Conservation (phyloP, 805 yeast genomes). For the Candida corydali region DNA sequence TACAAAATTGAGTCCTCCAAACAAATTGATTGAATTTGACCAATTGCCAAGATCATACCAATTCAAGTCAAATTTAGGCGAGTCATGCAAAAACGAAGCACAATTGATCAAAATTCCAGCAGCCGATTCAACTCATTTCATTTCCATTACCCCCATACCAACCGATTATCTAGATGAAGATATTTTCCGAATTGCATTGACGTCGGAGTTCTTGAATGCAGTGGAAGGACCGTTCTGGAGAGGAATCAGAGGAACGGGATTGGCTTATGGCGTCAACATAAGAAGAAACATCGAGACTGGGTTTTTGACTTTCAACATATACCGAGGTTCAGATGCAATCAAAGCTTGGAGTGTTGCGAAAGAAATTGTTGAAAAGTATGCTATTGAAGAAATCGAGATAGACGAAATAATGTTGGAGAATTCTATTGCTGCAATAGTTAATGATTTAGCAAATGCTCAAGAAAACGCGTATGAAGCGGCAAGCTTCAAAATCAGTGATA, state of each 20-base stretch:
- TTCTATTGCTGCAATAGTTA: conserved; percentile 73
- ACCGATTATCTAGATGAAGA: conserved; percentile 46
- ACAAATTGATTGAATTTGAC: conserved; percentile 10
- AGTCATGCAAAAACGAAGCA: conserved; percentile 49
- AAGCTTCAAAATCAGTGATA: conserved; percentile 58
- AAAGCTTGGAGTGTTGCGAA: conserved; percentile 62
- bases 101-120: conserved; percentile 72
- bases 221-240: conserved; percentile 98
- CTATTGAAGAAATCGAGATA: conserved; percentile 48
- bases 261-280: conserved; percentile 84
- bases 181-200: conserved; percentile 64
- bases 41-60: conserved; percentile 49
- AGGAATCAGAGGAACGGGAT: conserved; percentile 90
- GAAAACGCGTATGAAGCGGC: conserved; percentile 67
- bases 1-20: conserved; percentile 10
- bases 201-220: conserved; percentile 72
- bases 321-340: conserved; percentile 79
- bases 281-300: conserved; percentile 61
- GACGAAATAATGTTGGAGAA: conserved; percentile 63
- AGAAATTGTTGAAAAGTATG: conserved; percentile 57
- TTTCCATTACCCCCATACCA: conserved; percentile 58
- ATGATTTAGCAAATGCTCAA: conserved; percentile 63
- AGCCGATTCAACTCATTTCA: conserved; percentile 73
- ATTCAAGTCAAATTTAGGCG: conserved; percentile 55
- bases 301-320: conserved; percentile 59